These are phyloP conservation scores for Aspergillus pseudoglaucus DNA, from an alignment of 2,329 filamentous ascomycete species.

Conservation along the genomic window DNA sequence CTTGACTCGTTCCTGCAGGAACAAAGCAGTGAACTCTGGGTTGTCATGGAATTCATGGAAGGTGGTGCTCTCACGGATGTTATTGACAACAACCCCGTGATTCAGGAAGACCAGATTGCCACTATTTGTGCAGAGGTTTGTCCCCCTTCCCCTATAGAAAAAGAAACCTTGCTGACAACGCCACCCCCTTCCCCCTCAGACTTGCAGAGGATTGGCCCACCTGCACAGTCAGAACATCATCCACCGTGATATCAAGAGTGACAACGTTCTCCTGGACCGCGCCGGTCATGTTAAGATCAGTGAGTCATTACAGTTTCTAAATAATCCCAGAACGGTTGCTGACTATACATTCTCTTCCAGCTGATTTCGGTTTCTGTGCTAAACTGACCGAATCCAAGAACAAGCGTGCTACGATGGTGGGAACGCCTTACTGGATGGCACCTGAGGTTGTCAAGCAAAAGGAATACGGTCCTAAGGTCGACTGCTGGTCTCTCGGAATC, in stretches of 20 bases:
- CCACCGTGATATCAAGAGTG: conserved; percentile 98
- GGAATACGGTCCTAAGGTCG: conserved; percentile 95
- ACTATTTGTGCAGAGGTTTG: conserved; percentile 93
- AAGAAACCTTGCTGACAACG: no score
- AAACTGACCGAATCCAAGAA: conserved; percentile 95
- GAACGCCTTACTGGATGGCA: conserved; percentile 99
- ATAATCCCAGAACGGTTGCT: conserved; percentile 3
- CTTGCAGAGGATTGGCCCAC: conserved; percentile 89
- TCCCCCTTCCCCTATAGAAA: conserved; percentile 3
- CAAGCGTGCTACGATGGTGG: conserved; percentile 98
- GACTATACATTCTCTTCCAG: conserved; percentile 42
- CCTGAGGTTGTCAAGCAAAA: conserved; percentile 99
- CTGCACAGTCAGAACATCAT: conserved; percentile 95
- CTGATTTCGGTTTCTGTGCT: conserved; percentile 98
- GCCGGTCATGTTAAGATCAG: conserved; percentile 97
- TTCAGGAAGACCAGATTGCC: conserved; percentile 94
- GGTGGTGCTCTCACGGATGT: conserved; percentile 95
- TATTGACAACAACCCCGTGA: conserved; percentile 93
- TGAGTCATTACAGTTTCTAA: conserved; percentile 46
- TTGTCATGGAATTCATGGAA: conserved; percentile 99
- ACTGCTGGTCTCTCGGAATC: conserved; percentile 98
- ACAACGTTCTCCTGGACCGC: conserved; percentile 92
- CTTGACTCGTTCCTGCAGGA: conserved; percentile 94
- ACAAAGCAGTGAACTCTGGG: conserved; percentile 93
- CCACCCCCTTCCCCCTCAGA: conserved; percentile 50